Evolutionary conservation across 1,284 basidiomycete species (phyloP), one percentile per base, ranked within the genome.

Genomic region (Cryptococcus hybrid): DNA sequence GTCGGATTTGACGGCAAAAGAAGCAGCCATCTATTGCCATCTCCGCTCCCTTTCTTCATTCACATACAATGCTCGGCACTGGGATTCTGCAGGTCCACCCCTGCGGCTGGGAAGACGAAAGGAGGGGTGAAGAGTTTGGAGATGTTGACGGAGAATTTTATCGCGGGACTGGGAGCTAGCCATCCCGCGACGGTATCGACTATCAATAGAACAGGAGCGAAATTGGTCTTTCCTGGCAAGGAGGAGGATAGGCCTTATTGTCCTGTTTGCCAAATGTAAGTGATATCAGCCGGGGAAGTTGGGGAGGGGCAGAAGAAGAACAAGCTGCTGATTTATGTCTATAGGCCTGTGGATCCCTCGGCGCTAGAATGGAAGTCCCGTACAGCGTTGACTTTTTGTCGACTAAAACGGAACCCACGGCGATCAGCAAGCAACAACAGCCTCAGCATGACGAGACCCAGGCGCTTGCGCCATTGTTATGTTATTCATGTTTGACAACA

Each of bases 111-210:
- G 63, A 66, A 43, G 75, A 18, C 42, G 13, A 87, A 76, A 61
- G 71, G 73, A 8, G 67, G 64, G 7, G 64, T 66, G 15, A 60
- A 62, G 7, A 77, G 85, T 13, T 86, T 92, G 51, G 84, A 83
- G 37, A 80, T 82, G 3, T 70, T 91, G 54, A 92, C 89, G 1
- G 86, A 58, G 92, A 90, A 87, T 69, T 94, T 94, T 70, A 89
- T 94, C 59, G 79, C 87, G 13, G 86, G 87, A 0, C 74, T 94
- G 24, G 89, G 90, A 73, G 84, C 83, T 47, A 85, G 91, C 66
- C 93, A 90, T 73, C 91, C 92, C 0, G 89, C 90, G 0, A 94
- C 92, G 0, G 91, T 94, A 3, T 91, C 89, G 6, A 88, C 91
- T 0, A 90, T 94, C 55, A 86, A 86, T 34, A 83, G 88, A 47